phyloP scores from a whole-genome alignment of 2,329 filamentous ascomycete genomes.

The Diaporthe ampelina region DNA sequence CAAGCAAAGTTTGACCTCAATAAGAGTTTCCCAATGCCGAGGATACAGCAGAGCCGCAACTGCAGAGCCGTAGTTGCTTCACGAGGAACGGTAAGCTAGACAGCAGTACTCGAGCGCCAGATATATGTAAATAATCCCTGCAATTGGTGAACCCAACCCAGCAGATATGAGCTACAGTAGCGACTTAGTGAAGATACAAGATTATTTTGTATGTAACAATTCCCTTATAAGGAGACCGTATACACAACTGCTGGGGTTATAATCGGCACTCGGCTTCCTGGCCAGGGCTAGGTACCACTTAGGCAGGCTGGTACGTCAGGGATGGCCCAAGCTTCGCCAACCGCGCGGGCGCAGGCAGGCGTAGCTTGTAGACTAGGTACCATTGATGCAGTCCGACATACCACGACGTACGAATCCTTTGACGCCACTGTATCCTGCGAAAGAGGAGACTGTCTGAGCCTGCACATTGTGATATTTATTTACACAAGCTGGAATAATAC shows the following conservation, averaged over 20 bases:
- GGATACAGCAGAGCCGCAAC: not conserved
- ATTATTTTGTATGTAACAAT: not conserved
- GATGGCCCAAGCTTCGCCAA: slow-evolving; percentile 35
- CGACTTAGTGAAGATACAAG: no score
- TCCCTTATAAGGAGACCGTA: not conserved
- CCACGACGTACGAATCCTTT: not conserved
- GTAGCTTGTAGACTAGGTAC: slow-evolving; percentile 14
- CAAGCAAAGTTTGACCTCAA: not conserved
- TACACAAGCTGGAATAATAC: not conserved
- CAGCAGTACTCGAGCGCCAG: not conserved
- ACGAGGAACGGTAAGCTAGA: not conserved
- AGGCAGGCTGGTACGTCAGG: slow-evolving; percentile 33
- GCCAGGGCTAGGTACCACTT: not conserved
- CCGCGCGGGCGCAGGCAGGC: slow-evolving; percentile 6
- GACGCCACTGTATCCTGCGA: not conserved
- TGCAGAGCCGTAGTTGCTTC: no score
- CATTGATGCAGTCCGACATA: not conserved
- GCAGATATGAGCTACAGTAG: not conserved
- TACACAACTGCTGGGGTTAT: not conserved
- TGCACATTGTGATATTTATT: not conserved
- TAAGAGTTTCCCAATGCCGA: no score
- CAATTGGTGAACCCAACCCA: not conserved
- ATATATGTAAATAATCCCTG: not conserved
- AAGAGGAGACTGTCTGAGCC: not conserved
- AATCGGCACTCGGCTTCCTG: not conserved